Evolutionary conservation across 2,329 filamentous ascomycete genomes (phyloP).

Genomic region (Claviceps sp.): DNA sequence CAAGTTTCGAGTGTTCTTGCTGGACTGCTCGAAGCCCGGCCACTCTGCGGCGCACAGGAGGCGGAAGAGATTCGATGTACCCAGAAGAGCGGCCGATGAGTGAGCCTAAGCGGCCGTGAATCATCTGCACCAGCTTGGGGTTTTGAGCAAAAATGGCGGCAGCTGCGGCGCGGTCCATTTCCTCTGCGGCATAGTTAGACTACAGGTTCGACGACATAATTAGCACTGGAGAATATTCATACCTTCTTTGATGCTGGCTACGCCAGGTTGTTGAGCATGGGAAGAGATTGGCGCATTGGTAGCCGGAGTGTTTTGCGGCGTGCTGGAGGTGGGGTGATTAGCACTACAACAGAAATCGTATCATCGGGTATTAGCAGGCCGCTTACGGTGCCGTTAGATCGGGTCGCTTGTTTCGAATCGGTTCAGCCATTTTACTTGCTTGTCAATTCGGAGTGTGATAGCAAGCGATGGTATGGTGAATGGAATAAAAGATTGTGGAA

Average conservation of each 20-base stretch:
- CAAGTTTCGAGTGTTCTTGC: conserved; percentile 96
- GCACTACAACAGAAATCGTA: conserved; percentile 14
- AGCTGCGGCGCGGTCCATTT: conserved; percentile 72
- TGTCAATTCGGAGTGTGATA: background rate
- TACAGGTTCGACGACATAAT: background rate
- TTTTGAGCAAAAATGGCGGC: conserved; percentile 93
- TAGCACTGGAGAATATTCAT: conserved; percentile 22
- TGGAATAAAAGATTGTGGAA: conserved; percentile 15
- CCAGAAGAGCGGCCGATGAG: conserved; percentile 92
- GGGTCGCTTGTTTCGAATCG: conserved; percentile 49
- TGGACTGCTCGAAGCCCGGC: conserved; percentile 94
- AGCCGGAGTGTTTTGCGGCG: conserved; percentile 94
- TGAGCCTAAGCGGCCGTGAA: conserved; percentile 87
- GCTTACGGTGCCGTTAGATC: conserved; percentile 48
- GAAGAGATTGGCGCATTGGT: conserved; percentile 95
- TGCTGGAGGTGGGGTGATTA: conserved; percentile 47
- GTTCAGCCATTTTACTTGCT: conserved; percentile 42
- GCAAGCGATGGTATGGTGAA: conserved; percentile 14
- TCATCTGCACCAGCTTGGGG: conserved; percentile 89
- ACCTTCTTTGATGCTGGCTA: conserved; percentile 97
- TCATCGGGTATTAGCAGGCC: conserved; percentile 7
- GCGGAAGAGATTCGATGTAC: conserved; percentile 91
- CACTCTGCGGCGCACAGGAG: conserved; percentile 80
- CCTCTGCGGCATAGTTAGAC: conserved; percentile 45
- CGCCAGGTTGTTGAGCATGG: conserved; percentile 86